Evolutionary conservation across 306 rosid genomes (phyloP).

Genomic region (Pterocarpus santalinus): DNA sequence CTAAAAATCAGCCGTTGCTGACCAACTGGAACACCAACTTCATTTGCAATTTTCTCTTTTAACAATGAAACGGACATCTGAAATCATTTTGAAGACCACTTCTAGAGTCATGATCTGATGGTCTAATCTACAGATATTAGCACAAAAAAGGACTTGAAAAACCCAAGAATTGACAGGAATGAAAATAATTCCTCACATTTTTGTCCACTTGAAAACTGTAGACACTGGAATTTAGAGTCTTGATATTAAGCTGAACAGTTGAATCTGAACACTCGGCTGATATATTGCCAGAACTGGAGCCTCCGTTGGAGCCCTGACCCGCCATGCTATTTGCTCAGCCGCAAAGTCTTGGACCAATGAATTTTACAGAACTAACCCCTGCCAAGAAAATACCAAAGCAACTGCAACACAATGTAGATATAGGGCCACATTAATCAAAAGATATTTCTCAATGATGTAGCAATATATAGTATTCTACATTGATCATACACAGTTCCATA

Average conservation of each 20-base stretch:
- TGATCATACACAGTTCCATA: background rate
- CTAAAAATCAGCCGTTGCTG: conserved; percentile 95
- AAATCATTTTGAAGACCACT: conserved; percentile 41
- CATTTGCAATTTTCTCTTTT: conserved; percentile 89
- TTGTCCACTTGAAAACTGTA: conserved; percentile 80
- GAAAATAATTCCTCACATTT: conserved; percentile 61
- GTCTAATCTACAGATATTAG: conserved; percentile 20
- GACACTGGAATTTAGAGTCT: conserved; percentile 87
- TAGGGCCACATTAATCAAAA: conserved; percentile 13
- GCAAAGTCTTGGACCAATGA: conserved; percentile 39
- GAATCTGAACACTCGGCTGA: conserved; percentile 69
- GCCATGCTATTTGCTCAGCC: conserved; percentile 67
- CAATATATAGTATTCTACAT: conserved; percentile 19
- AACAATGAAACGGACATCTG: conserved; percentile 82
- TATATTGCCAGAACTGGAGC: conserved; percentile 62
- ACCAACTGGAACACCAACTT: conserved; percentile 80
- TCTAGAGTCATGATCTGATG: background rate
- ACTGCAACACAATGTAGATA: conserved; percentile 40
- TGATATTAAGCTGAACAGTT: conserved; percentile 80
- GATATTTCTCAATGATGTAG: conserved; percentile 18
- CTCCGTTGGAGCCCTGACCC: conserved; percentile 69
- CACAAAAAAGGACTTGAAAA: conserved; percentile 2
- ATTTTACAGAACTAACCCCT: conserved; percentile 39
- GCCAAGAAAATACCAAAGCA: conserved; percentile 20
- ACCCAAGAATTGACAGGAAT: conserved; percentile 1